Conservation (phyloP, 2,329 filamentous ascomycete genomes). For the Clonostachys rhizophaga region DNA sequence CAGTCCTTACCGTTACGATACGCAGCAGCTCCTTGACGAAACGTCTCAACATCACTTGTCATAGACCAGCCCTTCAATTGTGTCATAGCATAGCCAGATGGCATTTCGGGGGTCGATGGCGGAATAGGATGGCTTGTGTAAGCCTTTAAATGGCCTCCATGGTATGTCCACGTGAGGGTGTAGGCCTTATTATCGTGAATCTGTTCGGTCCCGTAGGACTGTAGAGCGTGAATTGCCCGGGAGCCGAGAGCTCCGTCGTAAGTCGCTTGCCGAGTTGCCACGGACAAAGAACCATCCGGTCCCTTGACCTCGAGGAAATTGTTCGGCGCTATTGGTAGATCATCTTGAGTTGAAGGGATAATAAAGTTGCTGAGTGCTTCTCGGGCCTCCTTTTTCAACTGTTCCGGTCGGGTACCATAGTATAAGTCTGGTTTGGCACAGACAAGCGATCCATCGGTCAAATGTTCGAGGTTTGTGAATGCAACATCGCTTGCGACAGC, state of each 20-base stretch:
- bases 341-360: constrained; percentile 20
- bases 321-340: constrained; percentile 26
- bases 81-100: constrained; percentile 32
- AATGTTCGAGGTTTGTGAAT: constrained; percentile 25
- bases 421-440: constrained; percentile 23
- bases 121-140: constrained; percentile 25
- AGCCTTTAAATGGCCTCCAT: constrained; percentile 24
- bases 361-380: constrained; percentile 15
- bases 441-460: constrained; percentile 25
- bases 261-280: constrained; percentile 22
- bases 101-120: constrained; percentile 16
- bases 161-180: constrained; percentile 28
- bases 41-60: constrained; percentile 17
- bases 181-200: constrained; percentile 30
- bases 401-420: constrained; percentile 20
- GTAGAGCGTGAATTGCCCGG: constrained; percentile 24
- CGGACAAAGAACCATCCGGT: constrained; percentile 15
- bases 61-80: constrained; percentile 17
- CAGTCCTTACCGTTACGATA: constrained; percentile 33
- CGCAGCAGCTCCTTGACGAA: constrained; percentile 24
- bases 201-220: constrained; percentile 19
- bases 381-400: constrained; percentile 17
- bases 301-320: constrained; percentile 32
- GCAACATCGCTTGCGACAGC: constrained; percentile 14
- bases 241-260: constrained; percentile 28